phyloP scores from a whole-genome alignment of 2,329 filamentous ascomycete species.

The Fusarium abutilonis region DNA sequence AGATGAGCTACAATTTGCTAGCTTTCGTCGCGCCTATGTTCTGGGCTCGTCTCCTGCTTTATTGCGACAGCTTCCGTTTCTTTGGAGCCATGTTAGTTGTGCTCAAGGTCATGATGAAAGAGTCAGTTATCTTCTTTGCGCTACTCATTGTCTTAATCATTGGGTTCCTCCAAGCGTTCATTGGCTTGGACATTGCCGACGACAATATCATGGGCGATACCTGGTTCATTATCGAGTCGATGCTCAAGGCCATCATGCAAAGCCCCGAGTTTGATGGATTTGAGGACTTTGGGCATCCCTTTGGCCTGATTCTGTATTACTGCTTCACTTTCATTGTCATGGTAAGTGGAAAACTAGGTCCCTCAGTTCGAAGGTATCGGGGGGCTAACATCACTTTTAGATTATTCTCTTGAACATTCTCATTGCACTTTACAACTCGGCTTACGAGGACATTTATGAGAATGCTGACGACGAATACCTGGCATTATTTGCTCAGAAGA shows the following conservation, averaged over 20 bases:
- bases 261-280: conserved; percentile 90
- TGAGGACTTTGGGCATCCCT: conserved; percentile 89
- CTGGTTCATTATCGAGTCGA: conserved; percentile 78
- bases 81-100: conserved; percentile 99
- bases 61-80: conserved; percentile 92
- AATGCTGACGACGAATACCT: conserved; percentile 97
- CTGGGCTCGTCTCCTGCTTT: conserved; percentile 91
- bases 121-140: conserved; percentile 95
- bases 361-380: neutral
- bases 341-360: conserved; percentile 60
- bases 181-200: conserved; percentile 88
- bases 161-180: conserved; percentile 92
- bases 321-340: conserved; percentile 97
- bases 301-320: conserved; percentile 96
- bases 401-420: conserved; percentile 90
- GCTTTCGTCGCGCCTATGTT: conserved; percentile 96
- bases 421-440: conserved; percentile 95
- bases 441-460: conserved; percentile 93
- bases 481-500: conserved; percentile 91
- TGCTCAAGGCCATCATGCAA: conserved; percentile 92
- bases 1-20: conserved; percentile 90
- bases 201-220: conserved; percentile 74
- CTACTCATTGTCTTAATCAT: conserved; percentile 84
- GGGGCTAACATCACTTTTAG: conserved; percentile 45
- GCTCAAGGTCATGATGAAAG: conserved; percentile 93